Base-by-base conservation (phyloP, 192 early-diverging fungal species). In the Anaeromyces robustus region DNA sequence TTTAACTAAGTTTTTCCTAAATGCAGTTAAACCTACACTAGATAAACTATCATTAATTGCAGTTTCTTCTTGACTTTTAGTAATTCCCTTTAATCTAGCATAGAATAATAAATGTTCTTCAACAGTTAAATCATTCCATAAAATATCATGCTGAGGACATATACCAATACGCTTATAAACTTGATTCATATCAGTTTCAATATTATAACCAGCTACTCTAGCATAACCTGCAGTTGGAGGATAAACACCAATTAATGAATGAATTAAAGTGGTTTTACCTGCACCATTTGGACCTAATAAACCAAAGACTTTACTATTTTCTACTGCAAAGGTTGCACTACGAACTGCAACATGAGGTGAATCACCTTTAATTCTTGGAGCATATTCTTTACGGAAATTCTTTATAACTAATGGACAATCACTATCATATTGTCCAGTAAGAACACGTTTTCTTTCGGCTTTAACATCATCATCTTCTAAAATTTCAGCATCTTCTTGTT, bases 101-200 rank as follows among this genome's bases (percentile, higher is more conserved):
- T 84, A 87, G 79, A 87, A 83, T 28, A 26, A 68, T 19, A 87
- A 78, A 78, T 87, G 86, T 43, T 87, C 87, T 79, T 82, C 83
- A 28, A 87, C 84, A 7, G 87, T 87, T 77, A 88, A 37, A 26
- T 82, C 82, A n/a, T 81, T 43, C 86, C 86, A 88, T n/a, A 87
- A 84, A 18, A 80, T 83, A 81, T 87, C 87, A 81, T 84, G 84
- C 78, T 87, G 87, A 26, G 86, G 86, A n/a, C 85, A 86, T 68
- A 83, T 43, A 34, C 86, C 86, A 77, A 79, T 83, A 32, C 19
- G 82, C 77, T 29, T 34, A 37, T 37, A 82, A 39, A 68, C 59
- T 30, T 30, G 30, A 30, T 30, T 17, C 29, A 81, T 30, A 79
- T 81, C 19, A 39, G 32, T 29, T 83, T 79, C n/a, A 77, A 59